Evolutionary conservation across 2,329 filamentous ascomycete species (phyloP), one percentile per base, ranked within the genome.

Genomic region (Drechslerella stenobrocha): DNA sequence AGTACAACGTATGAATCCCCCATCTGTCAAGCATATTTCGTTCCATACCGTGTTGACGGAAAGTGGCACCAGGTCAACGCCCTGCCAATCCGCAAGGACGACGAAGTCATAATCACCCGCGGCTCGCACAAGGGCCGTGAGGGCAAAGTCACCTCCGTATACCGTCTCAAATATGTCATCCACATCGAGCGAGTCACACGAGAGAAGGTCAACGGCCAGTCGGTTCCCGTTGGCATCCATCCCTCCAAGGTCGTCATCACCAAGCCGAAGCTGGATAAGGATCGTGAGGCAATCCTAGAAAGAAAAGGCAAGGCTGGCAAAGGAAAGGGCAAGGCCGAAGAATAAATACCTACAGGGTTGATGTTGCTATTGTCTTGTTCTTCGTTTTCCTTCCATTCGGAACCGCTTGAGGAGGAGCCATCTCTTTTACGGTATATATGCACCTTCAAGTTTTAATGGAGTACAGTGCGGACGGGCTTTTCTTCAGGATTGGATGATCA

Each of bases 251-350:
- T 96, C 75, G 87, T 96, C 82, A 88, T 98, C 83, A 96, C 87
- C 82, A 96, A 96, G 86, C 85, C 97, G 80, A 96, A 97, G 88
- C 84, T 96, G 77, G 89, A 93, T 84, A 92, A 93, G 87, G 89
- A 95, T 81, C 87, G 89, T 75, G 89, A 93, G 84, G 82, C 81
- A 79, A 93, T 93, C 77, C 83, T 95, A 75, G 88, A 89, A 81
- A 86, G 89, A 81, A 90, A 88, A 82, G 86, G 87, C 81, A 80
- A 81, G 74, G 89, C 89, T 77, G 87, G 88, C 72, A 89, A 92
- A 81, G 82, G 85, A 77, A 81, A 81, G 78, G 81, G 81, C 79
- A 90, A 90, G 82, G 80, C 87, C 81, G 80, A 81, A 78, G 82
- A 84, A 76, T 69, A 60, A 69, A 70, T 72, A 51, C 20, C 52